These are phyloP conservation scores for Martiniozyma asiatica DNA, from an alignment of 1,139 yeast species.

Conservation along the genomic window DNA sequence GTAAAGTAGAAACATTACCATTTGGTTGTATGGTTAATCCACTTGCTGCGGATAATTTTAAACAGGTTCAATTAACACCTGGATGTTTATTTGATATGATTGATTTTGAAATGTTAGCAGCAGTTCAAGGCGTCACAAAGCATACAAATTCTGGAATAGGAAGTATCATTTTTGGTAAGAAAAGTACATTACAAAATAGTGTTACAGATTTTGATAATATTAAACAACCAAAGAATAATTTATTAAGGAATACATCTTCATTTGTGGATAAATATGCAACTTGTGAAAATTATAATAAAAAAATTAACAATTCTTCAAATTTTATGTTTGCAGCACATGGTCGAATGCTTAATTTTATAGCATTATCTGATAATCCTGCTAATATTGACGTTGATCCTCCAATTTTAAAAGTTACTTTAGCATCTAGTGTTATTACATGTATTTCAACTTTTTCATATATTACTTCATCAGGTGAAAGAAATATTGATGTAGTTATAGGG, in stretches of 20 bases:
- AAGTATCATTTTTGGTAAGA: slow-evolving; percentile 8
- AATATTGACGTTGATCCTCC: slow-evolving; percentile 24
- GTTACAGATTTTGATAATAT: slow-evolving; percentile 8
- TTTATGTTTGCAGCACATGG: slow-evolving; percentile 22
- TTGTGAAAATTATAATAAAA: slow-evolving; percentile 18
- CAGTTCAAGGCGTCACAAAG: background rate
- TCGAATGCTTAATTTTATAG: slow-evolving; percentile 20
- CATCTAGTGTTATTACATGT: slow-evolving; percentile 18
- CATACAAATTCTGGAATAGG: slow-evolving; percentile 3
- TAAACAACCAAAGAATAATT: slow-evolving; percentile 18
- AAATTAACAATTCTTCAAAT: slow-evolving; percentile 13
- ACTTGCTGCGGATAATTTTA: slow-evolving; percentile 39
- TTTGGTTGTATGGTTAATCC: slow-evolving; percentile 48
- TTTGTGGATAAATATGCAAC: slow-evolving; percentile 20
- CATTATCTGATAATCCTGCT: slow-evolving; percentile 15
- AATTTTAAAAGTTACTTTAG: slow-evolving; percentile 16
- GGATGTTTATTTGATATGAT: slow-evolving; percentile 32
- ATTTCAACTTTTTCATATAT: slow-evolving; percentile 14
- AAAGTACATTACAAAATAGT: background rate
- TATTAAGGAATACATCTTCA: slow-evolving; percentile 20
- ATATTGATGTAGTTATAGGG: slow-evolving; percentile 38
- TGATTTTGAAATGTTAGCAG: slow-evolving; percentile 7
- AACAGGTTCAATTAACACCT: slow-evolving; percentile 40
- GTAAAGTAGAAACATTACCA: slow-evolving; percentile 29
- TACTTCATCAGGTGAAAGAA: slow-evolving; percentile 21